Evolutionary conservation across 441 rosid species (phyloP).

Genomic region (Corymbia citriodora): DNA sequence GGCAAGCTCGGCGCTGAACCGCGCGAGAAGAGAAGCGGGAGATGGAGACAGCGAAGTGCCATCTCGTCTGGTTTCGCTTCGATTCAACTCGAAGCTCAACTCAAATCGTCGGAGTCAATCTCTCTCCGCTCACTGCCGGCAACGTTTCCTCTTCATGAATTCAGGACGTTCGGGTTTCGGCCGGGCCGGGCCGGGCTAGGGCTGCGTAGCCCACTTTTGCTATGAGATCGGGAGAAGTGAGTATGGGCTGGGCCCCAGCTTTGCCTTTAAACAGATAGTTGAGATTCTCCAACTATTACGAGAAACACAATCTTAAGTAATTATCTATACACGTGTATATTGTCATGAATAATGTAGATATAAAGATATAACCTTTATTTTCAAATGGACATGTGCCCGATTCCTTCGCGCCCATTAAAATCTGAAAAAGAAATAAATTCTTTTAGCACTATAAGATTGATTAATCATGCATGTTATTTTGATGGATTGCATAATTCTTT

Average conservation of each 20-base stretch:
- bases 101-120: background rate
- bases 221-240: background rate
- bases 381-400: background rate
- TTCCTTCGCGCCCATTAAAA: background rate
- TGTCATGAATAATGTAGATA: rapidly evolving
- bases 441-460: rapidly evolving
- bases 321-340: background rate
- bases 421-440: no score
- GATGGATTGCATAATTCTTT: no score
- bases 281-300: background rate
- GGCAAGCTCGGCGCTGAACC: background rate
- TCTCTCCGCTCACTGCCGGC: rapidly evolving
- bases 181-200: background rate
- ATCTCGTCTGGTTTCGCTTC: background rate
- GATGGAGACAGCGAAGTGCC: background rate
- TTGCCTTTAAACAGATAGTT: background rate
- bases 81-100: background rate
- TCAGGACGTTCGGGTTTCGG: background rate
- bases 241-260: background rate
- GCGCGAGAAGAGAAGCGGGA: background rate
- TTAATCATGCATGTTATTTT: background rate
- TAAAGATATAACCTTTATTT: rapidly evolving
- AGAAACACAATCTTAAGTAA: background rate
- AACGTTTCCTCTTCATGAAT: background rate
- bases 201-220: background rate